A percentile compares a stretch with the other conserved stretches of the same genome.
Evolutionary conservation across 106 monocot species (phyloP).

Genomic region (Amphibolis antarctica): DNA sequence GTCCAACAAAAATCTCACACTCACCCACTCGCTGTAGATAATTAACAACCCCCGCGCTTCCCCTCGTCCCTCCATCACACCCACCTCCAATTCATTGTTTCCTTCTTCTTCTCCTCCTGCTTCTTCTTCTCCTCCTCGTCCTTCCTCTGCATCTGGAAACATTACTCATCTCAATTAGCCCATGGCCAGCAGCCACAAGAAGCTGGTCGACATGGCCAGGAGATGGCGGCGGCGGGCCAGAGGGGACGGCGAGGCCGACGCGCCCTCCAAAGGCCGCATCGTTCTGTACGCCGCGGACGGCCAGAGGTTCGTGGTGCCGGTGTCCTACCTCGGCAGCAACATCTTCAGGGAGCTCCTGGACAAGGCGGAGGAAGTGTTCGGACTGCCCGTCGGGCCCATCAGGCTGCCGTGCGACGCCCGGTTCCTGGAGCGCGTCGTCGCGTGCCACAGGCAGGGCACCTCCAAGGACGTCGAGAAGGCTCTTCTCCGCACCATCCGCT

Average conservation of each 20-base stretch:
- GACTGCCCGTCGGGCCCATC: not conserved
- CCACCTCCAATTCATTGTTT: no score
- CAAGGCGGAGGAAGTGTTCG: constrained; percentile 15
- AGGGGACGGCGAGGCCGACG: not conserved
- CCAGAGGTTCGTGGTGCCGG: constrained; percentile 5
- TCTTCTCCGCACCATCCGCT: not conserved
- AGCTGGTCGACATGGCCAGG: constrained; percentile 13
- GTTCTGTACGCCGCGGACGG: constrained; percentile 12
- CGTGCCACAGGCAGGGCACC: not conserved
- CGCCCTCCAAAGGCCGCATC: constrained; percentile 6
- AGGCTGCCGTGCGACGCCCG: not conserved
- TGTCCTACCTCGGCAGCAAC: constrained; percentile 11
- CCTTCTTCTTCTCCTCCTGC: no score
- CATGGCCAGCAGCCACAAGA: constrained; percentile 11
- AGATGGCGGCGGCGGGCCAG: constrained; percentile 3
- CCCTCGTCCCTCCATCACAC: no score
- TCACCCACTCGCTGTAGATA: no score
- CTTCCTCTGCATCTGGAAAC: no score
- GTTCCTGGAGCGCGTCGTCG: not conserved
- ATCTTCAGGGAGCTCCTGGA: constrained; percentile 10
- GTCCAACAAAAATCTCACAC: no score
- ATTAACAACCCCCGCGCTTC: no score
- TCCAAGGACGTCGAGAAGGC: not conserved
- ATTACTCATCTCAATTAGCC: no score
- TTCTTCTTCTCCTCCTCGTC: no score